These are phyloP conservation scores for Gossypium bickii DNA, from an alignment of 345 rosid species.

Conservation along the genomic window DNA sequence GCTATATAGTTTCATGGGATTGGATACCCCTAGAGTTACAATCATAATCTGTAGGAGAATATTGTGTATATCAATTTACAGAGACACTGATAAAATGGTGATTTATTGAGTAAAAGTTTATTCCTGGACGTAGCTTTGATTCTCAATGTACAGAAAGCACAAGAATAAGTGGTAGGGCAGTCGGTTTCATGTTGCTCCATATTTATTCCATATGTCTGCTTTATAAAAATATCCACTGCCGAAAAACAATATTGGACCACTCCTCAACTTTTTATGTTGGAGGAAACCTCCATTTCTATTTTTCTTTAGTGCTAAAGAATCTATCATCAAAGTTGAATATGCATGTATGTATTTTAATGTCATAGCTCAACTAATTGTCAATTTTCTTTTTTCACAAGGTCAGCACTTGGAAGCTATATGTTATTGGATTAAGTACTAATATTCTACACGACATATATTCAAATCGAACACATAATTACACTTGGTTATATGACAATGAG, in stretches of 20 bases:
- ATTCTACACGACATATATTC: too few species aligned
- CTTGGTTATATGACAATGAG: too few species aligned
- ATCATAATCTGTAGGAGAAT: neutral
- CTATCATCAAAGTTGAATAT: neutral
- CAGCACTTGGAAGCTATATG: neutral
- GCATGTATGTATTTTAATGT: neutral
- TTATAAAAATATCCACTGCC: neutral
- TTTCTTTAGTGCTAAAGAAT: conserved; percentile 9
- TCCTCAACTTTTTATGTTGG: neutral
- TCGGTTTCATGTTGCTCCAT: neutral
- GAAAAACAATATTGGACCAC: conserved; percentile 1
- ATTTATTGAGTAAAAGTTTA: neutral
- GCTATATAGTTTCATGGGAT: neutral
- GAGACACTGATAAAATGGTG: neutral
- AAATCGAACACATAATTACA: too few species aligned
- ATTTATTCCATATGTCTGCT: conserved; percentile 14
- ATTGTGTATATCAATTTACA: neutral
- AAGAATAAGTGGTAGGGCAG: neutral
- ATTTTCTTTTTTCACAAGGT: neutral
- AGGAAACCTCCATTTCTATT: neutral
- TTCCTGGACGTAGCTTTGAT: neutral
- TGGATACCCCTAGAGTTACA: neutral
- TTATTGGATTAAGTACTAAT: neutral
- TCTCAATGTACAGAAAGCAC: neutral
- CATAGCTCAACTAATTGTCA: neutral